Evolutionary conservation across 2,329 filamentous ascomycete species (phyloP), one percentile per base, ranked within the genome.

Genomic region (Phialophora verrucosa): DNA sequence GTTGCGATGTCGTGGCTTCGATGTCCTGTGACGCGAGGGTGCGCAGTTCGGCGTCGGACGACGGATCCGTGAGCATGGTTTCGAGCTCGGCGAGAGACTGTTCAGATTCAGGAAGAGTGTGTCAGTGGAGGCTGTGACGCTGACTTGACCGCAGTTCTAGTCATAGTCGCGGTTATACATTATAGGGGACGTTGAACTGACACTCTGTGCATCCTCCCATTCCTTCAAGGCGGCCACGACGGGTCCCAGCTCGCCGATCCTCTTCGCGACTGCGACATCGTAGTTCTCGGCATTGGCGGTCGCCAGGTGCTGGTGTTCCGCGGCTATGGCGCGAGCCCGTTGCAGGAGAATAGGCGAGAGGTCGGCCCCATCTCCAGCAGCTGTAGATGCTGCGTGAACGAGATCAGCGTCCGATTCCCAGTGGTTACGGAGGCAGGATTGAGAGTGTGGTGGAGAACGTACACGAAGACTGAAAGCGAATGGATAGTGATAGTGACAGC

Each of bases 1-100:
- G 84, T 65, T 85, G 82, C 5, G 83, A 79, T 17, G 84, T 81
- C 11, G 91, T 92, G 2, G 84, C 78, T n/a, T 82, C 80, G 8
- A 98, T 83, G 76, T 99, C 95, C 62, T 88, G 85, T 49, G 83
- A 77, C 6, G 88, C 88, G 53, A 90, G 81, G 32, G 83, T 79
- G 62, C 82, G 83, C 65, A 90, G 78, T 72, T 89, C 87, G 1
- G 82, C 72, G 71, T 90, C 87, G 68, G 85, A 84, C 23, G 80
- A 77, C 1, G 83, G 80, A 70, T 96, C 92, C n/a, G 84, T 81
- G 11, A 96, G 88, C 61, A 99, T 84, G 8, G 88, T 83, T 11
- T 89, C 87, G 60, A 99, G 85, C 78, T 98, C 95, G 57, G 76
- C 67, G 62, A 88, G 79, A 57, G 85, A 83, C 80, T 86, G 74